These are phyloP conservation scores for Diaporthe ampelina DNA, from an alignment of 2,329 filamentous ascomycete genomes.

Conservation along the genomic window DNA sequence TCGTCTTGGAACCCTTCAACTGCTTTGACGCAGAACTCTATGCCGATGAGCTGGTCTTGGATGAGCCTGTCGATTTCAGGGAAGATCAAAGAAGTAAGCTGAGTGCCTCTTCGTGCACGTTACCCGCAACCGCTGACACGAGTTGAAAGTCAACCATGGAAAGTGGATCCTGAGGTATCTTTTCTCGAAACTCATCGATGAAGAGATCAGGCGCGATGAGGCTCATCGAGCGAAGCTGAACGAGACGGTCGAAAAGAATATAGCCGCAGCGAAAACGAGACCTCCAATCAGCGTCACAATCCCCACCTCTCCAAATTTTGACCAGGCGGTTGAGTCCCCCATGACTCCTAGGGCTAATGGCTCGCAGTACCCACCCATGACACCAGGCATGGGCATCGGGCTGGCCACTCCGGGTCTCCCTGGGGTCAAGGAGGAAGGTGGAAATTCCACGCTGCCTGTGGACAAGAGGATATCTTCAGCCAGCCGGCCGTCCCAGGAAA, in stretches of 20 bases:
- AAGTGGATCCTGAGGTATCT: conserved; percentile 97
- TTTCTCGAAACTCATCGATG: conserved; percentile 89
- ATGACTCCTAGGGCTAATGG: conserved; percentile 75
- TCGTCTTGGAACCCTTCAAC: conserved; percentile 92
- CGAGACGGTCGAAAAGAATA: conserved; percentile 70
- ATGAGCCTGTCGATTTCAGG: conserved; percentile 82
- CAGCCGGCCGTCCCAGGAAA: conserved; percentile 74
- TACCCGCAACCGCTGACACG: conserved; percentile 40
- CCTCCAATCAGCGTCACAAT: conserved; percentile 72
- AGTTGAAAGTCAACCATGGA: conserved; percentile 83
- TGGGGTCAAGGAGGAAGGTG: conserved; percentile 61
- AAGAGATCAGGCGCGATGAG: conserved; percentile 88
- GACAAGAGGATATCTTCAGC: conserved; percentile 70
- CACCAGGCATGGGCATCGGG: conserved; percentile 84
- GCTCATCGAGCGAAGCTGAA: conserved; percentile 78
- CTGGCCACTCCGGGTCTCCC: conserved; percentile 78
- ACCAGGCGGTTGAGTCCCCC: conserved; percentile 56
- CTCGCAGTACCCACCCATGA: conserved; percentile 71
- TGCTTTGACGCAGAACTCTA: conserved; percentile 99
- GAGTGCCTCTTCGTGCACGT: background rate
- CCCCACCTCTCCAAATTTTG: conserved; percentile 54
- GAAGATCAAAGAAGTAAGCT: conserved; percentile 92
- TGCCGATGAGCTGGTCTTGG: conserved; percentile 85
- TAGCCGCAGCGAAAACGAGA: conserved; percentile 66
- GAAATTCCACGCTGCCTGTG: conserved; percentile 57